Base-by-base conservation (phyloP, 179 eudicot genomes). In the Beta corolliflora region DNA sequence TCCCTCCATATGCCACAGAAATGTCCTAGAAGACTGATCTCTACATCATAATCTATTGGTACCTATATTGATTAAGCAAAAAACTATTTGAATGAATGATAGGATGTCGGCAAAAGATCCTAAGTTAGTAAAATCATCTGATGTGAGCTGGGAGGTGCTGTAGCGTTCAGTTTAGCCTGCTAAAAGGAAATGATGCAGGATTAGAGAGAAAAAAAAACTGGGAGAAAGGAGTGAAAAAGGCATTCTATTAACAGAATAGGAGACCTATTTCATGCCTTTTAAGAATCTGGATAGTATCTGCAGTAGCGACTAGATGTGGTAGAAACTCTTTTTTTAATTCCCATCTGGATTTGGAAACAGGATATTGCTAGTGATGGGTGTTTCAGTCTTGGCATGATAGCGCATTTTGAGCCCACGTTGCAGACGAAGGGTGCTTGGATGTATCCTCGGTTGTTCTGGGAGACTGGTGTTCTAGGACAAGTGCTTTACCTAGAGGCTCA, bases 361-460 rank as follows among this genome's bases (percentile, higher is more conserved):
- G 98, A 95, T 55, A 95, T 95, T 80, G 98, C 97, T 31, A 77
- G 94, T 81, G 98, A 95, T 79, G 99, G 99, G 55, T 92, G 97
- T 86, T 95, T 95, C 90, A 95, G 98, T 88, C 91, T 95, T 3
- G 99, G 99, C 23, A 93, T 95, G 99, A 86, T 93, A 75, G 92
- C 99, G 67, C 98, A 79, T 82, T 80, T 95, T 79, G 91, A 91
- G 90, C 95, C 95, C 58, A 82, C 90, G 0, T 86, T 95, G 89
- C 82, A 80, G 21, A 85, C 86, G 13, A 88, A 87, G 79, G 98
- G 95, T 73, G 83, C 84, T 45, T 95, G 99, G 99, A 92, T 95
- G 97, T 95, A 95, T 89, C 97, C 99, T 72, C 87, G 98, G 54
- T 77, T 95, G 36, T 95, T 91, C 79, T 93, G 99, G 98, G 98